These are phyloP conservation scores for Olyra latifolia DNA, from an alignment of 176 grass and related monocot species.

Conservation along the genomic window DNA sequence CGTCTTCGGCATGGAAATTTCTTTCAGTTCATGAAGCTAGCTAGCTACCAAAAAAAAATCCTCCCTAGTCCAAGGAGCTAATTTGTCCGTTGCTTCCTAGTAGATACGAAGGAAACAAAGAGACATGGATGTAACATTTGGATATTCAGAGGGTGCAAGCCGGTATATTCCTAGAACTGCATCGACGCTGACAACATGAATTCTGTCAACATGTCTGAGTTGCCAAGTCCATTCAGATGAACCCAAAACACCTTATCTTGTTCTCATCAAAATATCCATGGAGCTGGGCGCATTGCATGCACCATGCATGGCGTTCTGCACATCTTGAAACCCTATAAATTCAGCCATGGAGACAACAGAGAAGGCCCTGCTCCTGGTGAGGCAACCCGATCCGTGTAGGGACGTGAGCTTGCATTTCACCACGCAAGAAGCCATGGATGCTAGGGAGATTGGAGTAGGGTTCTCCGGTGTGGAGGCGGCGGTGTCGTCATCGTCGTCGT, in stretches of 20 bases:
- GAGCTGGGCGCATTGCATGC: not conserved
- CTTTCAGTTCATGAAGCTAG: not conserved
- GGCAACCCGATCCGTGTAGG: not conserved
- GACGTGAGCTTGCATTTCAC: not conserved
- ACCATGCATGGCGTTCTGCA: not conserved
- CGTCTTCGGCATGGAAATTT: not conserved
- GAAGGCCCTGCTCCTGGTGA: constrained; percentile 8
- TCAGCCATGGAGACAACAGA: not conserved
- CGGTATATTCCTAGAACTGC: not conserved
- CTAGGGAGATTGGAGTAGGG: too few species aligned
- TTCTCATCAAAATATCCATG: not conserved
- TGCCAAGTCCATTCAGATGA: not conserved
- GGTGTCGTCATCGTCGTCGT: not conserved
- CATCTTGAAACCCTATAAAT: constrained; percentile 6
- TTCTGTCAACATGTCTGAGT: not conserved
- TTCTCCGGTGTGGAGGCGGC: too few species aligned
- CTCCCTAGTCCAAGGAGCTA: not conserved
- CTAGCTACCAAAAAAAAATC: not conserved
- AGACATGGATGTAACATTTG: too few species aligned
- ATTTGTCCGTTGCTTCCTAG: not conserved
- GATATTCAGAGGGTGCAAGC: not conserved
- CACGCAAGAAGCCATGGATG: not conserved
- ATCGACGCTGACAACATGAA: not conserved
- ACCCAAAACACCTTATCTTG: not conserved
- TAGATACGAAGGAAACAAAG: not conserved